Conservation (phyloP, 2,329 filamentous ascomycete species). For the Xylaria sp. region DNA sequence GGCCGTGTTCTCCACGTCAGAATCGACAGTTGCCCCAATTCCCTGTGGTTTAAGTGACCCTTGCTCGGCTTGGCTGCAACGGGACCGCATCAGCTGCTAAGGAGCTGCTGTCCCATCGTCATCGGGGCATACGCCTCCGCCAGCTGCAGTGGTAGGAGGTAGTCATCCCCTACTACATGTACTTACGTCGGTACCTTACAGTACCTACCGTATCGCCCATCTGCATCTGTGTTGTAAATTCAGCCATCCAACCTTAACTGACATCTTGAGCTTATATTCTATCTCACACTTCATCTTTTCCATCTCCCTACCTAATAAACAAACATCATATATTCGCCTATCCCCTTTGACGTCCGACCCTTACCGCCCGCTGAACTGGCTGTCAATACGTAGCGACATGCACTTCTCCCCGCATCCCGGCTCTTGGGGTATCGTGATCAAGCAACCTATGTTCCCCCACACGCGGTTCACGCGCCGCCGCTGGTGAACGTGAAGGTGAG, state of each 20-base stretch:
- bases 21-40: conserved; percentile 4
- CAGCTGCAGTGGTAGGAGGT: conserved; percentile 8
- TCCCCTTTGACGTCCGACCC: not conserved
- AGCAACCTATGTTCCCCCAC: conserved; percentile 41
- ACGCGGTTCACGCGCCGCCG: conserved; percentile 44
- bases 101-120: conserved; percentile 28
- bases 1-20: conserved; percentile 22
- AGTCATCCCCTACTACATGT: conserved; percentile 4
- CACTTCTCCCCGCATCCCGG: conserved; percentile 49
- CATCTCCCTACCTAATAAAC: not conserved
- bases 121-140: conserved; percentile 37
- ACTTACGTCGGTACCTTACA: not conserved
- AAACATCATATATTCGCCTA: not conserved
- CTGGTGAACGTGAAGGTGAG: conserved; percentile 32
- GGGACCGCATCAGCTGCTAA: conserved; percentile 29
- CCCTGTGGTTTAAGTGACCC: not conserved
- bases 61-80: conserved; percentile 26
- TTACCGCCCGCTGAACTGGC: conserved; percentile 1
- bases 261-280: conserved; percentile 17
- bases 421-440: conserved; percentile 48
- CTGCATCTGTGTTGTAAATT: conserved; percentile 1
- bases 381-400: conserved; percentile 46
- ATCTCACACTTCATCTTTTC: conserved; percentile 1
- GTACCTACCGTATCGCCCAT: not conserved
- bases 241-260: conserved; percentile 9